Evolutionary conservation across 106 monocot species (phyloP).

Genomic region (Vanilla planifolia): DNA sequence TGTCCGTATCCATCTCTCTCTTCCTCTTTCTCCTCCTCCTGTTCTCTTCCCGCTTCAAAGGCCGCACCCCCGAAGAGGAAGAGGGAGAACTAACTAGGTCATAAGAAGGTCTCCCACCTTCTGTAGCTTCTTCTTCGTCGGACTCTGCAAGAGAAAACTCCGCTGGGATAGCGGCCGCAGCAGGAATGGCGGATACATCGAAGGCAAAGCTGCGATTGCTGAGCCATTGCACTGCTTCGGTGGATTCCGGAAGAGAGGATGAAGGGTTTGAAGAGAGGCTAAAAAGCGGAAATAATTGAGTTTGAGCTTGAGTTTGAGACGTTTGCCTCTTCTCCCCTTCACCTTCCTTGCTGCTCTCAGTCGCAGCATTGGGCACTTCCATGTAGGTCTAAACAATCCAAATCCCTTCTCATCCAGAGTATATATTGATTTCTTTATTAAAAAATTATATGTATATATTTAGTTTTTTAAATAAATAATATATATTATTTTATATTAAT

Average conservation of each 20-base stretch:
- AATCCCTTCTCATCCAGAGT: too few species aligned
- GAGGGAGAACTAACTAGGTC: constrained; percentile 43
- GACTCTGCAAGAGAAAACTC: background rate
- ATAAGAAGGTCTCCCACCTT: constrained; percentile 16
- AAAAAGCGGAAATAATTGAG: background rate
- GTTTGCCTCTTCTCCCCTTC: background rate
- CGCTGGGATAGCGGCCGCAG: constrained; percentile 3
- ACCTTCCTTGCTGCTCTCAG: too few species aligned
- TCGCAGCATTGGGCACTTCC: too few species aligned
- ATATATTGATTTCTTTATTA: too few species aligned
- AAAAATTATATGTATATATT: too few species aligned
- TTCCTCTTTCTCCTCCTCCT: constrained; percentile 36
- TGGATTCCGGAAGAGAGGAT: constrained; percentile 1
- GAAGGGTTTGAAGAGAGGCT: constrained; percentile 15
- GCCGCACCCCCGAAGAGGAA: constrained; percentile 19
- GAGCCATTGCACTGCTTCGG: constrained; percentile 51
- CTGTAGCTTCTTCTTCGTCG: constrained; percentile 15
- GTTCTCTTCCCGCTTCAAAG: constrained; percentile 26
- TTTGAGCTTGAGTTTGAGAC: constrained; percentile 3
- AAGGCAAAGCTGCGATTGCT: constrained; percentile 69
- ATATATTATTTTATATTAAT: too few species aligned
- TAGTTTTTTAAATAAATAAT: too few species aligned
- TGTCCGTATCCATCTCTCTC: constrained; percentile 11
- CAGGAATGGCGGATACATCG: constrained; percentile 31
- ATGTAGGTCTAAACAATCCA: too few species aligned